Percentiles rank a stretch among this genome's conserved stretches.
phyloP scores from a whole-genome alignment of 768 basidiomycete genomes.

The Cubamyces lactineus region DNA sequence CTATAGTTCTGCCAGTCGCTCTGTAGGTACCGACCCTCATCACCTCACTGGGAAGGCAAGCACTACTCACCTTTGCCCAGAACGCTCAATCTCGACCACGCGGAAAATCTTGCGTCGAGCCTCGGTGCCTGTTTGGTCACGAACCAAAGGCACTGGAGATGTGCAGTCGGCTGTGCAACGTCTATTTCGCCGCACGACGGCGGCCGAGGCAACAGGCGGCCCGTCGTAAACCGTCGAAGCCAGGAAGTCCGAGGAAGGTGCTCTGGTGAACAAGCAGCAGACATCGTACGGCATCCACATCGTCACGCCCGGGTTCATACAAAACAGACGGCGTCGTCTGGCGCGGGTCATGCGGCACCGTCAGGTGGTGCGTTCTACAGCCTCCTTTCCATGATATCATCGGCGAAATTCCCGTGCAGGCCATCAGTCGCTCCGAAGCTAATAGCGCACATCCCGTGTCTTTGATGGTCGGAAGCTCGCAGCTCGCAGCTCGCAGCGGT shows the following conservation, averaged over 20 bases:
- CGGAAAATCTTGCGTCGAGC: no score
- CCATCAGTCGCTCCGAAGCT: background rate
- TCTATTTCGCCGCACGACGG: background rate
- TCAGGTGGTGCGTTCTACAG: conserved; percentile 9
- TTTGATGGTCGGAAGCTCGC: background rate
- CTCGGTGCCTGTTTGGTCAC: no score
- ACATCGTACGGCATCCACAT: no score
- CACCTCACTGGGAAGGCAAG: no score
- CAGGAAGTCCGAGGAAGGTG: background rate
- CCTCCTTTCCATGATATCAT: conserved; percentile 6
- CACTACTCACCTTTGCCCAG: no score
- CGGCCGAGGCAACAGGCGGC: background rate
- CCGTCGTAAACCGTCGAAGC: background rate
- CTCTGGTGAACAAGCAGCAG: no score
- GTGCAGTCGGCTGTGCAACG: background rate
- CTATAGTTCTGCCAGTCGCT: no score
- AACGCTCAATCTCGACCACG: no score
- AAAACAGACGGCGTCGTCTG: background rate
- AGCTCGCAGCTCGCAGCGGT: background rate
- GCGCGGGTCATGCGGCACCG: conserved; percentile 13
- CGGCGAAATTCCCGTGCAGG: conserved; percentile 8
- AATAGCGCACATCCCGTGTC: background rate
- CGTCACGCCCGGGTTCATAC: no score
- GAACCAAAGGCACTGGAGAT: no score
- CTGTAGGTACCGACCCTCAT: no score